These are phyloP conservation scores for Hypoxylon intermedium DNA, from an alignment of 495 filamentous ascomycete genomes.

Conservation along the genomic window DNA sequence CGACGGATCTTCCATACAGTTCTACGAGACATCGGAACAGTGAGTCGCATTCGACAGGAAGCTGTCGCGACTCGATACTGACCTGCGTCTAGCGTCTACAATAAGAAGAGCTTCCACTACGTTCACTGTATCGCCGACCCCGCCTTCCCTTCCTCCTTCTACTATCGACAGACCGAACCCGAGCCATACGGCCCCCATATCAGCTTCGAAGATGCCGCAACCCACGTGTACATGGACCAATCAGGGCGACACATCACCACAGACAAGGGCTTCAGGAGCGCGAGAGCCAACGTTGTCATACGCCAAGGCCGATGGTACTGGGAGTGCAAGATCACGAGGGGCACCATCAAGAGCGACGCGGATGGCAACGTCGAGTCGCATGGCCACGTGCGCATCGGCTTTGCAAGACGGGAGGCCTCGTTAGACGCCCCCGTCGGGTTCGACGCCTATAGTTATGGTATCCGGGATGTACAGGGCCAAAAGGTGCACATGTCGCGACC, in stretches of 20 bases:
- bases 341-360: conserved; percentile 53
- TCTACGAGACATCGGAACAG: conserved; percentile 71
- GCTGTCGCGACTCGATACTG: conserved; percentile 45
- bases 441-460: conserved; percentile 94
- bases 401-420: conserved; percentile 86
- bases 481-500: conserved; percentile 93
- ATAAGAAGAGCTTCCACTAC: conserved; percentile 91
- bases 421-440: conserved; percentile 93
- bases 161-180: conserved; percentile 87
- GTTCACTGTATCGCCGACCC: conserved; percentile 90
- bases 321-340: conserved; percentile 85
- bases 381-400: conserved; percentile 89
- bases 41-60: conserved; percentile 53
- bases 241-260: conserved; percentile 69
- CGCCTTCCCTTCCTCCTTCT: conserved; percentile 82
- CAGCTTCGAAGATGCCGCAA: conserved; percentile 89
- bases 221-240: conserved; percentile 72
- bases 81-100: conserved; percentile 70
- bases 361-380: conserved; percentile 51
- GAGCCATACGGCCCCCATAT: conserved; percentile 81
- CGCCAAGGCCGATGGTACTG: conserved; percentile 94
- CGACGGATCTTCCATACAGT: conserved; percentile 59
- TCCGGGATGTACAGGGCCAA: conserved; percentile 87
- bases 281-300: conserved; percentile 86
- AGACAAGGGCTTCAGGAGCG: conserved; percentile 82